phyloP scores from a whole-genome alignment of 1,284 basidiomycete species.

The Ganoderma lucidum region DNA sequence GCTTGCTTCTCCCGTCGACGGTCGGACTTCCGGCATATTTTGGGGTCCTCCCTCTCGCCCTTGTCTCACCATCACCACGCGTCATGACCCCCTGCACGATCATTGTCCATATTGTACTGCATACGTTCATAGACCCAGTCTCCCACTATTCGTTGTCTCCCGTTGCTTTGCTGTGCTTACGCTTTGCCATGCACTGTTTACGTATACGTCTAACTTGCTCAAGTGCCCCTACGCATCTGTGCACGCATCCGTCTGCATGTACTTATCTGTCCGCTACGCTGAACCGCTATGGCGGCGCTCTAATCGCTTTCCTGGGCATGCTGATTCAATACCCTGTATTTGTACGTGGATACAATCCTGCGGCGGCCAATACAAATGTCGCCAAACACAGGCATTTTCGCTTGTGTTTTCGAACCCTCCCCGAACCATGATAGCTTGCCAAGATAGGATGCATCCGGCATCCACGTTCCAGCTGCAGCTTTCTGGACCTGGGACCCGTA shows the following conservation, averaged over 20 bases:
- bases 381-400: not conserved
- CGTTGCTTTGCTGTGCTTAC: slow-evolving; percentile 1
- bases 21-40: not conserved
- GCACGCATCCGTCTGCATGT: not conserved
- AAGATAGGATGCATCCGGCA: not conserved
- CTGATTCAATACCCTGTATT: not conserved
- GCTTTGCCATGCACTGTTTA: not conserved
- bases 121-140: not conserved
- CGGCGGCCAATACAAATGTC: not conserved
- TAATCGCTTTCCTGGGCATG: not conserved
- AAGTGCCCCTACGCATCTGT: not conserved
- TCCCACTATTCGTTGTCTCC: slow-evolving; percentile 3
- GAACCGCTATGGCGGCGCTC: not conserved
- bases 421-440: not conserved
- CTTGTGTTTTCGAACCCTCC: not conserved
- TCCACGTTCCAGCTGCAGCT: not conserved
- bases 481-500: not conserved
- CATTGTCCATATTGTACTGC: not conserved
- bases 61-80: not conserved
- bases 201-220: not conserved
- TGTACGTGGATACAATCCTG: not conserved
- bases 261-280: not conserved
- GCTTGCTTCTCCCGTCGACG: not conserved
- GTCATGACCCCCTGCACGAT: not conserved
- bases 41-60: not conserved